Base-by-base conservation (phyloP, 192 early-diverging fungal genomes). In the Coemansia sp. region DNA sequence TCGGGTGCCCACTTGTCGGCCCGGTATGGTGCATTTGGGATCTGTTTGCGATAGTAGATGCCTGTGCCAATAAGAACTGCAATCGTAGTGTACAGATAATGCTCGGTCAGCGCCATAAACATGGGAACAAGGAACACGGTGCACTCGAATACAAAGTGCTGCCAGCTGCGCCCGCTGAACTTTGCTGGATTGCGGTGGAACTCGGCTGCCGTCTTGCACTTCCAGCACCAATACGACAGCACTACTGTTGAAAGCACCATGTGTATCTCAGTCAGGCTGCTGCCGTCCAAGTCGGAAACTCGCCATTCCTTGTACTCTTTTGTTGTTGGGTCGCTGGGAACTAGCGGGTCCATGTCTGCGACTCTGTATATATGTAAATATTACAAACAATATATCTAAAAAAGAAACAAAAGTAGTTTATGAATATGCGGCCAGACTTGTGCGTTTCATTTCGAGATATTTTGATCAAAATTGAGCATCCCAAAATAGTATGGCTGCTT, bases 231-330 rank as follows among this genome's bases (percentile, higher is more conserved):
- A 57, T 76, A 82, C 10, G 74, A 76, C 10, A 82, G 59, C 22
- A 60, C 56, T 6, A 82, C 56, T 13, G 68, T 73, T 4, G 74
- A 82, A 32, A 76, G 26, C 41, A 73, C 74, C 7, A 69, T 27
- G 56, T 82, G 79, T 16, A 76, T 71, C 39, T 82, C 74, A 7
- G 70, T 70, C 70, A 82, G 62, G 47, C 67, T 64, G 54, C 74
- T 74, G 56, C 79, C 79, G 10, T 67, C 67, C 49, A 82, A 49
- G 54, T 66, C 61, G 11, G 74, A 73, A 12, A 82, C 79, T 11
- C 73, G 71, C 70, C 74, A 73, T 63, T 82, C 79, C 62, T 82
- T 82, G 64, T 70, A 75, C 55, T 69, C 70, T 45, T 77, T 82
- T 8, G 78, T 71, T n/a, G 78, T 81, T 12, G 49, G 65, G 51